Evolutionary conservation across 257 asterid species (phyloP).

Genomic region (Coffea eugenioides): DNA sequence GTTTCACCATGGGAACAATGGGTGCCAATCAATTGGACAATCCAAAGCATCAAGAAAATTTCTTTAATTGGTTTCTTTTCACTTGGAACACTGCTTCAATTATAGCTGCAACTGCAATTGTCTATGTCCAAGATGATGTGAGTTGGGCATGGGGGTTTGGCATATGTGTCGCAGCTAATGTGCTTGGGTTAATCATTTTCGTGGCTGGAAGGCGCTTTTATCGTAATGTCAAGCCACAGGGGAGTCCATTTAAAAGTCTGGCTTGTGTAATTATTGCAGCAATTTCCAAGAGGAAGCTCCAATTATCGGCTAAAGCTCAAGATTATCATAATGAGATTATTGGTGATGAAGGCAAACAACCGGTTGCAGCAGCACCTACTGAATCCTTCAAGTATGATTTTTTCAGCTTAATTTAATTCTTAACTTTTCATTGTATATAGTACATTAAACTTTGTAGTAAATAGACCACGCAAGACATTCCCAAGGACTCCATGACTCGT

Average conservation of each 20-base stretch:
- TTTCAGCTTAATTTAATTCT: not conserved
- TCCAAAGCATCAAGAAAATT: conserved; percentile 12
- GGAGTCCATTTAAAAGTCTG: conserved; percentile 51
- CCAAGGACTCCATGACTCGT: too few relatives aligned
- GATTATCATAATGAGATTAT: not conserved
- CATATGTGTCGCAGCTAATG: conserved; percentile 13
- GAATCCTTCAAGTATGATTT: not conserved
- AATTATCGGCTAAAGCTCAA: conserved; percentile 17
- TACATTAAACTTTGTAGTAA: too few relatives aligned
- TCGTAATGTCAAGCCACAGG: conserved; percentile 28
- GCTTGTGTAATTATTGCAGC: conserved; percentile 49
- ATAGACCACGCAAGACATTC: too few relatives aligned
- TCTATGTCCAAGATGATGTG: conserved; percentile 18
- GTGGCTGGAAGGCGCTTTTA: conserved; percentile 17
- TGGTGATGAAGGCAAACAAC: not conserved
- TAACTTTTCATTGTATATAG: too few relatives aligned
- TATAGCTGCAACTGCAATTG: conserved; percentile 14
- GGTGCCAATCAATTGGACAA: conserved; percentile 9
- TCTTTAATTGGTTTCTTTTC: conserved; percentile 24
- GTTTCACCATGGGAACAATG: not conserved
- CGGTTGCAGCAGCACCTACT: not conserved
- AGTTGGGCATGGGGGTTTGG: conserved; percentile 21
- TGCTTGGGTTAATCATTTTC: conserved; percentile 15
- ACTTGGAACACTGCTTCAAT: conserved; percentile 15
- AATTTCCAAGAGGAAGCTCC: conserved; percentile 31